A percentile compares a stretch with the other conserved stretches of the same genome.
phyloP scores from a whole-genome alignment of 2,329 filamentous ascomycete genomes.

The Thelonectria discophora region DNA sequence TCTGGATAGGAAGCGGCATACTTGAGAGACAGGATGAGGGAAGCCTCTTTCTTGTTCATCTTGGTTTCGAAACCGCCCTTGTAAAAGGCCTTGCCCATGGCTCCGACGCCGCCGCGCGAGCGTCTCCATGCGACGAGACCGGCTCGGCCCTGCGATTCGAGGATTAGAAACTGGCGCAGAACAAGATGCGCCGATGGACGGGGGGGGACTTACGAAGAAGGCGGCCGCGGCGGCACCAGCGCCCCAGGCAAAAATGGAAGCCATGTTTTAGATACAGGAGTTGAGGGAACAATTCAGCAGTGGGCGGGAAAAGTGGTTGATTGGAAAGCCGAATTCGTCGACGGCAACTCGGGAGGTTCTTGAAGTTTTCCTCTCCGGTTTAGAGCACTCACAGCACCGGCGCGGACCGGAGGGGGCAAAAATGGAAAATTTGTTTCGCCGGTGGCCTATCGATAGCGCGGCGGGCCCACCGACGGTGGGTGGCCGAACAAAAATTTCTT shows the following conservation, averaged over 20 bases:
- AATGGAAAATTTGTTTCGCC: slow-evolving; percentile 35
- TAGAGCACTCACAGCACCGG: slow-evolving; percentile 30
- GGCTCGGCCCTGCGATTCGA: slow-evolving; percentile 76
- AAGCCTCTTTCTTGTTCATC: slow-evolving; percentile 93
- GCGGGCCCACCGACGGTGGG: slow-evolving; percentile 21
- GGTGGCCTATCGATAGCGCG: slow-evolving; percentile 36
- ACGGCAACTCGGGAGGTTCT: slow-evolving; percentile 30
- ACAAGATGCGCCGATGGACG: not conserved
- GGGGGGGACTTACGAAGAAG: slow-evolving; percentile 57
- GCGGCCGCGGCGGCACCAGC: slow-evolving; percentile 61
- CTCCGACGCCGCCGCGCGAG: slow-evolving; percentile 79
- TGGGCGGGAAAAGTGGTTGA: not conserved
- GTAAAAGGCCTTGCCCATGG: slow-evolving; percentile 91
- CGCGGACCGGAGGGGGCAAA: slow-evolving; percentile 36
- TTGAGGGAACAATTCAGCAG: slow-evolving; percentile 20
- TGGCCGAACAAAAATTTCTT: slow-evolving; percentile 39
- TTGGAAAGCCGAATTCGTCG: slow-evolving; percentile 24
- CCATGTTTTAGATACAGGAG: slow-evolving; percentile 45
- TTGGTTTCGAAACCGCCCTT: slow-evolving; percentile 97
- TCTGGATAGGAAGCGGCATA: slow-evolving; percentile 52
- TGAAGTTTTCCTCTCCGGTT: slow-evolving; percentile 37
- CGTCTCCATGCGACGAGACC: slow-evolving; percentile 88
- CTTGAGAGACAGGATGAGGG: slow-evolving; percentile 90
- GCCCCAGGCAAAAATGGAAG: slow-evolving; percentile 57
- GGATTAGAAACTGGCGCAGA: slow-evolving; percentile 19